phyloP scores from a whole-genome alignment of 1,139 yeast species.

The Kodamaea ohmeri region DNA sequence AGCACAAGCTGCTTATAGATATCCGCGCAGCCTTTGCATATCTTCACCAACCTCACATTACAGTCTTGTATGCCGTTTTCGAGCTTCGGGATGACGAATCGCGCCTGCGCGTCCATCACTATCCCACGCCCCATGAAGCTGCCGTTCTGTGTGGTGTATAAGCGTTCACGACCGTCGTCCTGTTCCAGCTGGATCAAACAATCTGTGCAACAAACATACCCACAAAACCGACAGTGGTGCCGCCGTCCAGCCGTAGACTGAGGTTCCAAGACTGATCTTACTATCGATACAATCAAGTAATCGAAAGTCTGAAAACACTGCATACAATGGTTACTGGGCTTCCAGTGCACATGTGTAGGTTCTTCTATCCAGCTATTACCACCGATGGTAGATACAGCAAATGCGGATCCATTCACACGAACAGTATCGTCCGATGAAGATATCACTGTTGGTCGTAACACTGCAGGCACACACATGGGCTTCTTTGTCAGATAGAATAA shows the following conservation, averaged over 20 bases:
- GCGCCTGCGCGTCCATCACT: conserved; percentile 34
- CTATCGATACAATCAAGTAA: conserved; percentile 20
- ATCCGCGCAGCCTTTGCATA: conserved; percentile 40
- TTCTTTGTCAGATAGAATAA: conserved; percentile 36
- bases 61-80: conserved; percentile 10
- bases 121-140: conserved; percentile 22
- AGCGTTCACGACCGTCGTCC: conserved; percentile 11
- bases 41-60: conserved; percentile 29
- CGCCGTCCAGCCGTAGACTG: conserved; percentile 19
- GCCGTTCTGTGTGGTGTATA: conserved; percentile 15
- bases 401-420: conserved; percentile 8
- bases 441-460: conserved; percentile 32
- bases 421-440: conserved; percentile 4
- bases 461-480: conserved; percentile 45
- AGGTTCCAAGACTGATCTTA: conserved; percentile 15
- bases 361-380: conserved; percentile 17
- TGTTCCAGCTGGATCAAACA: conserved; percentile 27
- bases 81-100: conserved; percentile 35
- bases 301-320: conserved; percentile 40
- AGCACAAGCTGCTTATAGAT: conserved; percentile 29
- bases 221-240: conserved; percentile 49
- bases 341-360: conserved; percentile 46
- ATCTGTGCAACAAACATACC: conserved; percentile 35
- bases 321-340: conserved; percentile 40
- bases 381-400: conserved; percentile 6